Base-by-base conservation (phyloP, 2,329 filamentous ascomycete species). In the Ceratocystis smalleyi region DNA sequence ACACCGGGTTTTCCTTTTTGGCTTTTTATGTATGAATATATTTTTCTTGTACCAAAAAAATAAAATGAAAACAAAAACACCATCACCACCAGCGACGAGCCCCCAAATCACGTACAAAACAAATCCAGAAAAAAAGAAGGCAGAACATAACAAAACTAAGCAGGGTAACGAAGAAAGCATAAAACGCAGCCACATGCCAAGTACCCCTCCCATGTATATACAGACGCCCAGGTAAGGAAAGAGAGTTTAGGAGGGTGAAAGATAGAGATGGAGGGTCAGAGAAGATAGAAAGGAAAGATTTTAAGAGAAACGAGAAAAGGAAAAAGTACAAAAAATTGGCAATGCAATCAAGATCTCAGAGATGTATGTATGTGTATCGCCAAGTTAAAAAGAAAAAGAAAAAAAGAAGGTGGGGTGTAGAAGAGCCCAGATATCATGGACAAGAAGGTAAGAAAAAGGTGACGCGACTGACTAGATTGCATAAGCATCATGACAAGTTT, bases 141-240 rank as follows among this genome's bases (percentile, higher is more conserved):
- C 17, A n/a, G 3, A n/a, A 35, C 22, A 32, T 32, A 57, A 24
- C 54, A 10, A 35, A 57, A 6, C 54, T 32, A 57, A 57, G 17
- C 54, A 57, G 54, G 54, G 54, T 57, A 57, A 35, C 54, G 32
- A 35, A 7, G 54, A 57, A 57, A 57, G 54, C 32, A 55, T 40
- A 51, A 47, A 63, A 63, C 47, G 30, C 32, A 63, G 51, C 32
- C 51, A 63, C 47, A 49, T 63, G 45, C 61, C 43, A 63, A 51
- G 61, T 54, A 49, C 32, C 61, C 61, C 61, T 49, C 61, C 61
- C 43, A 51, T 63, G 61, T 63, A 63, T 63, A 54, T 63, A 57
- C 54, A 63, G 54, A 57, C 54, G 54, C 54, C 54, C 54, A 57
- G 7, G 27, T 35, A 32, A 27, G 35, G 45, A 54, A 43, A 54